Conservation (phyloP, 257 asterid species). For the Asclepias syriaca region DNA sequence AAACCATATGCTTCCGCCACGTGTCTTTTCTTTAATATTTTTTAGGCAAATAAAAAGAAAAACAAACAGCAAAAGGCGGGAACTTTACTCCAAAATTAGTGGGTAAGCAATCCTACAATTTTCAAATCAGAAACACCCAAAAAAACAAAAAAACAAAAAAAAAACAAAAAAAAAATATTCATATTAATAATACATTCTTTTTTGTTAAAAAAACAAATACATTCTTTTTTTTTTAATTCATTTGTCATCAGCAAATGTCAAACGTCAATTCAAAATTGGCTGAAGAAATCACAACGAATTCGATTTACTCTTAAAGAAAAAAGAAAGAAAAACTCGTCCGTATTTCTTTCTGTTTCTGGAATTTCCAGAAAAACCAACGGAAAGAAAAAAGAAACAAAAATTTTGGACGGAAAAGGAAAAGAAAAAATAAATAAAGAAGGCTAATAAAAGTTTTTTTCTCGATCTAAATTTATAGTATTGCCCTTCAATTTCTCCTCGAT, state of each 20-base stretch:
- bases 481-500: conserved; percentile 2
- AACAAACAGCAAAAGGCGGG: conserved; percentile 55
- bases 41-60: not conserved
- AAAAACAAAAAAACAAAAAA: no score
- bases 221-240: no score
- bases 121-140: not conserved
- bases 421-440: not conserved
- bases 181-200: no score
- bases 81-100: conserved; percentile 41
- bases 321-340: not conserved
- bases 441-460: not conserved
- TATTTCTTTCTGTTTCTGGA: not conserved
- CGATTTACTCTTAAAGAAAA: conserved; percentile 32
- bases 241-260: not conserved
- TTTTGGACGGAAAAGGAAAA: not conserved
- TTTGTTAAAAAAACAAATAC: no score
- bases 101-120: conserved; percentile 28
- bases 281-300: conserved; percentile 17
- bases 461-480: not conserved
- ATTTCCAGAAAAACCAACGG: not conserved
- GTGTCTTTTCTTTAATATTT: conserved; percentile 2
- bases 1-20: conserved; percentile 8
- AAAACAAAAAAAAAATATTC: no score
- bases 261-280: not conserved
- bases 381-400: not conserved